Conservation (phyloP, 345 rosid genomes). For the Euphorbia lathyris region DNA sequence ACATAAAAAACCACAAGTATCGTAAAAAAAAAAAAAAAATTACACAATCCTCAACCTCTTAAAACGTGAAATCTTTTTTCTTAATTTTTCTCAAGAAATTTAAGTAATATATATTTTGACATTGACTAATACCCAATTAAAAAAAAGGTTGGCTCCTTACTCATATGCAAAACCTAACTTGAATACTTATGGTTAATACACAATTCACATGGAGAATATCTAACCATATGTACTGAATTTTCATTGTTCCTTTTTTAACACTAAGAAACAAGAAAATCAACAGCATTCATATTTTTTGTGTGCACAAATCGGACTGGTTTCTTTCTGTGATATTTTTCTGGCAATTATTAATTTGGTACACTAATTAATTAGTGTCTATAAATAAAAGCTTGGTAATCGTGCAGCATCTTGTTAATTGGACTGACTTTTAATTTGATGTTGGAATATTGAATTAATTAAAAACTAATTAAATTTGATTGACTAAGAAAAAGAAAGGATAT, state of each 20-base stretch:
- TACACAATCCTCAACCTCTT: too few species aligned
- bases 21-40: too few species aligned
- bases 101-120: too few species aligned
- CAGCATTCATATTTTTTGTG: background rate
- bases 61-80: too few species aligned
- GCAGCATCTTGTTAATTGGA: background rate
- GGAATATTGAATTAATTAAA: background rate
- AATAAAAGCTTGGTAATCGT: too few species aligned
- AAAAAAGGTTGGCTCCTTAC: background rate
- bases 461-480: slow-evolving; percentile 17
- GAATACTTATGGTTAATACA: slow-evolving; percentile 15
- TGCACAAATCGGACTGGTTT: background rate
- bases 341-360: background rate
- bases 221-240: background rate
- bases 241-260: background rate
- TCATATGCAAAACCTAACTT: slow-evolving; percentile 37
- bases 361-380: background rate
- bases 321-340: background rate
- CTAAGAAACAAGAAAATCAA: background rate
- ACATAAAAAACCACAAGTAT: too few species aligned
- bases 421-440: too few species aligned
- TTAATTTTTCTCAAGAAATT: too few species aligned
- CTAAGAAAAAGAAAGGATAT: slow-evolving; percentile 13
- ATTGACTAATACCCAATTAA: slow-evolving; percentile 33
- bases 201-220: slow-evolving; percentile 31